Evolutionary conservation across 495 filamentous ascomycete genomes (phyloP), one percentile per base, ranked within the genome.

Genomic region (Tuber brumale): DNA sequence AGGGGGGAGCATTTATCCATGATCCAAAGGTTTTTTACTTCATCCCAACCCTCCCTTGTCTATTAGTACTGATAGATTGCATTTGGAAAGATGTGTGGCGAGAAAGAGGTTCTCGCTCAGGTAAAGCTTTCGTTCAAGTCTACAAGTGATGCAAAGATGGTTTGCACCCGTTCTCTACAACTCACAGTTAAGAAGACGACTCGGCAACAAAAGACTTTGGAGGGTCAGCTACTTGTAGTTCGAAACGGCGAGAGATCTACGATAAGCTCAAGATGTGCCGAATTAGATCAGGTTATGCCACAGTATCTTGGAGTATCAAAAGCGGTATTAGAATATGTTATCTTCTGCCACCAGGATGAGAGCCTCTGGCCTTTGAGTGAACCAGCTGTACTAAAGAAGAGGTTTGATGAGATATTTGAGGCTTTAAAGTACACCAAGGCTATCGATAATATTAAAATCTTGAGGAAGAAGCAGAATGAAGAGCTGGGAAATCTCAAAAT

Each of bases 291-390:
- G 78, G 88, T 94, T 71, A 90, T 98, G 85, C 93, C 95, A 2
- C 89, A 93, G 76, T 92, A 94, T 78, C 87, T 99, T 8, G 95
- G 96, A 45, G 95, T 97, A 14, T 95, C 94, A 5, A 90, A 91
- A 75, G 94, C 95, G 14, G 89, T 99, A 21, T 88, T 99, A 45
- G 94, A 98, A 70, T 91, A 89, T 70, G 95, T 99, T 82, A 97
- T 99, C 79, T 99, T 99, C 85, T 99, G 95, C 83, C 95, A 99
- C 83, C 95, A 99, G 80, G 95, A 99, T 78, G 95, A 99, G 76
- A 97, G 95, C 74, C 83, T 98, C 70, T 99, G 95, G 95, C 95
- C 95, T 19, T 94, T 99, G 92, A 97, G 94, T 80, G 93, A 96
- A 81, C 93, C 95, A 0, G 83, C 86, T 0, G 88, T 88, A 6